Percentiles rank a stretch among this genome's conserved stretches.
These are phyloP conservation scores for Fusarium cyanostomum DNA, from an alignment of 2,329 filamentous ascomycete species.

Conservation along the genomic window DNA sequence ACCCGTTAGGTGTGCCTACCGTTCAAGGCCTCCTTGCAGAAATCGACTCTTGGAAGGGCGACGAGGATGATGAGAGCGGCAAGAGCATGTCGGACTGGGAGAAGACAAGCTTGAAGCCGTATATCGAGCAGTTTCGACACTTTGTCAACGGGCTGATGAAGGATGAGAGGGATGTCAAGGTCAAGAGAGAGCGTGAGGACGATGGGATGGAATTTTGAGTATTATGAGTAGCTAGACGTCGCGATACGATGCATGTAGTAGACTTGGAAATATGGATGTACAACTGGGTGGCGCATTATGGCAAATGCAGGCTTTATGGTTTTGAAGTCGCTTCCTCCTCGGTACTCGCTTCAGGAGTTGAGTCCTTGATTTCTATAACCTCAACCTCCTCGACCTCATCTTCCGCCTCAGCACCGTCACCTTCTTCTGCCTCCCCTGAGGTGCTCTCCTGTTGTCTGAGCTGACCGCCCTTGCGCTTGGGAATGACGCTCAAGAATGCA, in stretches of 20 bases:
- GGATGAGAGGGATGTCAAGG: slow-evolving; percentile 69
- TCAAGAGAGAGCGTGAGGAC: slow-evolving; percentile 67
- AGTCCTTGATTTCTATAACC: slow-evolving; percentile 19
- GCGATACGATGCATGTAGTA: slow-evolving; percentile 34
- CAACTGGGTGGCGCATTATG: slow-evolving; percentile 31
- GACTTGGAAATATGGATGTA: slow-evolving; percentile 26
- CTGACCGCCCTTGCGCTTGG: slow-evolving; percentile 85
- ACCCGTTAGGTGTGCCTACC: slow-evolving; percentile 88
- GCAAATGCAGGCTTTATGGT: slow-evolving; percentile 28
- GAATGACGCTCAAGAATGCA: slow-evolving; percentile 88
- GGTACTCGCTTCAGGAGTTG: slow-evolving; percentile 1
- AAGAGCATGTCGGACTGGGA: slow-evolving; percentile 82
- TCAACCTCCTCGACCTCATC: slow-evolving; percentile 45
- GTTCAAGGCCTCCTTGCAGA: slow-evolving; percentile 83
- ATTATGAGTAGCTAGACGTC: slow-evolving; percentile 18
- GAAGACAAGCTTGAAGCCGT: slow-evolving; percentile 94
- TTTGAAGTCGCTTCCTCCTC: slow-evolving; percentile 13
- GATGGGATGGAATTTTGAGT: slow-evolving; percentile 62
- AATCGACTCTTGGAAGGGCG: slow-evolving; percentile 81
- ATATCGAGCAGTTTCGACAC: slow-evolving; percentile 85
- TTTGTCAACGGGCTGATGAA: slow-evolving; percentile 84
- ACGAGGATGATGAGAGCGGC: slow-evolving; percentile 51
- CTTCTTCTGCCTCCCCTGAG: slow-evolving; percentile 31
- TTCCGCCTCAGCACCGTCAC: slow-evolving; percentile 41
- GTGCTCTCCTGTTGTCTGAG: slow-evolving; percentile 59